Base-by-base conservation (phyloP, 768 basidiomycete species). In the Leccinellum luteum region DNA sequence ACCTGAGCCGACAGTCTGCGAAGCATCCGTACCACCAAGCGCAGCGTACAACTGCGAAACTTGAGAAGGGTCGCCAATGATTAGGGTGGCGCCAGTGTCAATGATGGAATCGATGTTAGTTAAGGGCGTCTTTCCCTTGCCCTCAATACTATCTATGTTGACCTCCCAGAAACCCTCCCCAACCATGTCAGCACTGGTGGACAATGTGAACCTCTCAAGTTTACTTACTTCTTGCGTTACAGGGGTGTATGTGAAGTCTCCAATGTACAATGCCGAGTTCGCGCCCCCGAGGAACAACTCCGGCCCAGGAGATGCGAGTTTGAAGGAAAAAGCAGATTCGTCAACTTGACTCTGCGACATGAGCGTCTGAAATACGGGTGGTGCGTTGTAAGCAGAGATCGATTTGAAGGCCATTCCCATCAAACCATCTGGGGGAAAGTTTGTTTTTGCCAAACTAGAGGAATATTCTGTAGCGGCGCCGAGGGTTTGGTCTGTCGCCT, bases 221-320 rank as follows among this genome's bases (percentile, higher is more conserved):
- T n/a, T 8, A 15, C 60, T 57, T 30, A 65, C 66, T 7, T 52
- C 0, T 2, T 52, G 8, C 1, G 55, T 62, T 1, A 64, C 58
- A 47, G 51, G 38, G 15, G 48, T 15, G 19, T 74, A 76, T 8
- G 73, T 73, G 68, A 85, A 74, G 6, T 52, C 52, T 6, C 83
- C 82, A 4, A 71, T 77, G 69, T 79, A 83, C 55, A 77, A 66
- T 1, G 62, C 57, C 2, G 57, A 48, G 66, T 87, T 75, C 12
- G 70, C 69, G 48, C 84, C 85, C 35, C 84, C 84, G 19, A 87
- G 61, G 63, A 74, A 78, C 13, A 86, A 71, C 67, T 82, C 80
- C 3, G 77, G 71, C 4, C 74, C 75, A 14, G 63, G 54, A 10
- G 62, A n/a, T 12, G 79, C 66, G 8, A 84, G 67, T 63, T 81